Evolutionary conservation across 495 filamentous ascomycete species (phyloP), one percentile per base, ranked within the genome.

Genomic region (Copromyces sp.): DNA sequence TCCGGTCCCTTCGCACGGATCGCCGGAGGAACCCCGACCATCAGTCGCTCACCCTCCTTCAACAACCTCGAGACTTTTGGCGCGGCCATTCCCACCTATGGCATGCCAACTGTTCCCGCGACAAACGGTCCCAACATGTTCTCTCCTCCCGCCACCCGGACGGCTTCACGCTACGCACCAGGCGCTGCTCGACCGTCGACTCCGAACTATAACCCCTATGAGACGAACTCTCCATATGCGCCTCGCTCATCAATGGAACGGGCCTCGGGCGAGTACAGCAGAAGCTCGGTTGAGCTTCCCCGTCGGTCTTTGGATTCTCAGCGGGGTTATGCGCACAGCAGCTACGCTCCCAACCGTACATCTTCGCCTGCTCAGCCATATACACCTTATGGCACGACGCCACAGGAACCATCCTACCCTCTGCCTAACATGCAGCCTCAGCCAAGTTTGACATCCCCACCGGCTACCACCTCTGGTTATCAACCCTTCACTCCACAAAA

Each of bases 1-100:
- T 78, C 85, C 29, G 93, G 94, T 1, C 95, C 93, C 0, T 98
- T 97, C 79, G 89, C 91, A 39, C 91, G 89, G 68, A 86, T 97
- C 59, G 85, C 92, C 20, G 89, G 91, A 44, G 89, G 86, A 38
- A 95, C 93, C 4, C 93, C 94, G 17, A 91, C 88, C 3, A 88
- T 97, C 70, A 98, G 94, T 77, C 90, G 94, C 20, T 88, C 89
- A 8, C 90, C 91, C 4, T 97, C 93, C 1, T 85, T 87, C 41
- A 87, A 88, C 14, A 94, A 97, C 73, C 80, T 97, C 16, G 94
- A 97, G 77, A 90, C 88, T 5, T 86, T 89, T 37, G 85, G 82
- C 11, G 76, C 75, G 29, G 70, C 75, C 2, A 71, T 78, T n/a
- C 80, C 81, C 20, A 76, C 70, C n/a, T 82, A 81, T 61, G 78